Evolutionary conservation across 2,329 filamentous ascomycete species (phyloP).

Genomic region (Akanthomyces muscarius): DNA sequence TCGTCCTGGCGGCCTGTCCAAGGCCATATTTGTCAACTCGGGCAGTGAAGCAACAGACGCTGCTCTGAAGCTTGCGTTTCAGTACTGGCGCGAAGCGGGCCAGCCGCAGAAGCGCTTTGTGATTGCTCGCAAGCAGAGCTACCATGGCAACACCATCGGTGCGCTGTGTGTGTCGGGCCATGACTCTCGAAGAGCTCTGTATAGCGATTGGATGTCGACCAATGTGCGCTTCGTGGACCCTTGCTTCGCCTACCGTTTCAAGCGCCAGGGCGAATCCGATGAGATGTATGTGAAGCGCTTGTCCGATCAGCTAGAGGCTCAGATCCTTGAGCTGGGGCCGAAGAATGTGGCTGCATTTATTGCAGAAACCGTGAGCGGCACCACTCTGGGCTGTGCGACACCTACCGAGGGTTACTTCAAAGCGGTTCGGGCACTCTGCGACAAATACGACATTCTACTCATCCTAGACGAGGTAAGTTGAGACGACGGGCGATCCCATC

Average conservation of each 20-base stretch:
- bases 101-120: conserved; percentile 34
- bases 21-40: conserved; percentile 20
- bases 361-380: conserved; percentile 67
- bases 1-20: conserved; percentile 16
- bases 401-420: conserved; percentile 64
- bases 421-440: conserved; percentile 64
- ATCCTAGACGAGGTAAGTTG: conserved; percentile 50
- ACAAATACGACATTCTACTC: conserved; percentile 65
- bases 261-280: neutral
- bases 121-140: conserved; percentile 41
- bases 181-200: neutral
- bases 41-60: conserved; percentile 43
- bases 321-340: conserved; percentile 60
- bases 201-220: conserved; percentile 3
- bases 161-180: conserved; percentile 30
- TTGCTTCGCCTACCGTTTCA: conserved; percentile 8
- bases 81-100: conserved; percentile 43
- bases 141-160: conserved; percentile 55
- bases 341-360: conserved; percentile 66
- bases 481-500: neutral
- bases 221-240: conserved; percentile 11
- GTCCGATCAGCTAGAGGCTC: conserved; percentile 60
- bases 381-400: conserved; percentile 62
- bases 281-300: conserved; percentile 55
- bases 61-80: conserved; percentile 45